Evolutionary conservation across 2,329 filamentous ascomycete species (phyloP), one percentile per base, ranked within the genome.

Genomic region (Paracorniculantispora psalliotae): DNA sequence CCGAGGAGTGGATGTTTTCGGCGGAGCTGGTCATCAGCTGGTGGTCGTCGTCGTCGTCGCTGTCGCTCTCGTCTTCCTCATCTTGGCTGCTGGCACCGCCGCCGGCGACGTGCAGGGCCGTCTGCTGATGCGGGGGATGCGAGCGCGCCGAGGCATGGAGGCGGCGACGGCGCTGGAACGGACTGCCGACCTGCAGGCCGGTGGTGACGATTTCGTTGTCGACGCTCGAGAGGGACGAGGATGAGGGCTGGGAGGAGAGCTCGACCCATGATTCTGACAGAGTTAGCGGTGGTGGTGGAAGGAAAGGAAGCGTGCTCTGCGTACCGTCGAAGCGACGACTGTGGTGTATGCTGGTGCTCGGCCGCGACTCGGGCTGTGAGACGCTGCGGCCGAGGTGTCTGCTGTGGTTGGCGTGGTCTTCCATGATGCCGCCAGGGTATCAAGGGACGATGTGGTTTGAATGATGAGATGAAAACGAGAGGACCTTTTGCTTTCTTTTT

Each of bases 11-110:
- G 12, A 69, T 68, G 59, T 83, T 79, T 65, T 87, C 84, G 48
- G 77, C 80, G 15, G 84, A 87, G 65, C 82, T 85, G 2, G 80
- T 80, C 68, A 87, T 71, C 12, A 83, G 66, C 15, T 81, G 83
- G 67, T 96, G 92, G 17, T 57, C 54, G 12, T 57, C 53, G 44
- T 96, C 92, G 17, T 57, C 54, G 12, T 57, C 53, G 44, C 92
- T 96, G 72, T 96, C 92, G 62, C 89, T 96, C 77, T 96, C 92
- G 35, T 96, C 91, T 67, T 96, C 96, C 75, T 96, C 92, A 66
- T 96, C 92, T 71, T 96, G 91, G 68, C 92, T 96, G 73, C 91
- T 96, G 33, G 75, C 77, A 57, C 76, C 75, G 56, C 73, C 68
- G 58, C 76, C 75, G 56, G 73, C 68, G 13, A 43, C 35, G 23